phyloP scores from a whole-genome alignment of 345 rosid genomes.

The Geranium rotundifolium region DNA sequence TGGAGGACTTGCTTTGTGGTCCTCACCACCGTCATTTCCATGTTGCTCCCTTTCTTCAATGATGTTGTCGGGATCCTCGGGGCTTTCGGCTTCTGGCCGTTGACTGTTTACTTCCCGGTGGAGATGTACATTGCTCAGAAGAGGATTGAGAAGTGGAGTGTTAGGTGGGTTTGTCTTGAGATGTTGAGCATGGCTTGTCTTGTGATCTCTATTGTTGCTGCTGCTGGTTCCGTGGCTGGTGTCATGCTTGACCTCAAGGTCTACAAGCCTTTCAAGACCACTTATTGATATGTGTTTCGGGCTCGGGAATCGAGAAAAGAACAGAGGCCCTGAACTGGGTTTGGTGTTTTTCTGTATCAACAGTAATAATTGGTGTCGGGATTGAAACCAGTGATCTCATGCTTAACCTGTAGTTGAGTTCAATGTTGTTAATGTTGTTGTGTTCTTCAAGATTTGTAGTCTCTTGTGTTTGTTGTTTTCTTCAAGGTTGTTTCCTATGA shows the following conservation, averaged over 20 bases:
- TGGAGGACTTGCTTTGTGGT: slow-evolving; percentile 31
- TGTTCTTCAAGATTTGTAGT: no score
- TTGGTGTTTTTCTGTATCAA: no score
- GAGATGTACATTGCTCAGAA: slow-evolving; percentile 31
- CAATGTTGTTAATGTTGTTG: no score
- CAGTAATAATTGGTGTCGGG: no score
- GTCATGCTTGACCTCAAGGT: slow-evolving; percentile 21
- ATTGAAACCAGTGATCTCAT: no score
- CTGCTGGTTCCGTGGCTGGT: slow-evolving; percentile 29
- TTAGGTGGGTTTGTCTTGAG: slow-evolving; percentile 27
- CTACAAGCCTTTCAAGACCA: slow-evolving; percentile 22
- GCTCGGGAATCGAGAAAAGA: neutral
- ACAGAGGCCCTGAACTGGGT: no score
- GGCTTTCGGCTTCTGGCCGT: slow-evolving; percentile 36
- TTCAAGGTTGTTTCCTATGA: no score
- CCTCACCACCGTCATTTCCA: slow-evolving; percentile 25
- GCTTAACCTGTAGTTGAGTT: no score
- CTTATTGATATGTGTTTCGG: slow-evolving; percentile 9
- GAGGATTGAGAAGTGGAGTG: slow-evolving; percentile 29
- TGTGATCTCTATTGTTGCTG: slow-evolving; percentile 19
- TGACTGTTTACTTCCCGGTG: slow-evolving; percentile 29
- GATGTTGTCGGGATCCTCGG: slow-evolving; percentile 32
- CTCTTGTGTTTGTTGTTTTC: no score
- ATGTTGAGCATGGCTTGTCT: slow-evolving; percentile 25
- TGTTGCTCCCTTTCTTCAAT: slow-evolving; percentile 32